Evolutionary conservation across 2,329 filamentous ascomycete genomes (phyloP), one percentile per base, ranked within the genome.

Genomic region (Colletotrichum tofieldiae): DNA sequence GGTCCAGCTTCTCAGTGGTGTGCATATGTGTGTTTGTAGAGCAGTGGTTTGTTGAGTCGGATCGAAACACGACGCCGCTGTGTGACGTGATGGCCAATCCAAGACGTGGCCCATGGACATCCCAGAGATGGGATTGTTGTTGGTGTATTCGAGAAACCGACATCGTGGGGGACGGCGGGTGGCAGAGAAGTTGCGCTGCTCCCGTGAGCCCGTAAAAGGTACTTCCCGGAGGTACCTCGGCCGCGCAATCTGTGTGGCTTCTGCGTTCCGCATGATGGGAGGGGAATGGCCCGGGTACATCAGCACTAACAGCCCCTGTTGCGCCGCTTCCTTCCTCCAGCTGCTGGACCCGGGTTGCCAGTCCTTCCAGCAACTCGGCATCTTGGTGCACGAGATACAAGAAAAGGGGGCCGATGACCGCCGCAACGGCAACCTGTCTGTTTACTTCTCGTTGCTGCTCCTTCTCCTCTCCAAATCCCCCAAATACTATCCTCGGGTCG

Each of bases 151-250:
- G 20, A 55, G 32, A n/a, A 55, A 23, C 29, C 20, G 20, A 55
- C 37, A 37, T 55, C 20, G 52, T 3, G 20, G 23, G 32, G 29
- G 18, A 55, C 4, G 1, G 16, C 12, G 2, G 51, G 51, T 5
- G 14, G 18, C 5, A 32, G 9, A 32, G 49, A 52, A 12, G 35
- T 37, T 9, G 35, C 35, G 35, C 5, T 37, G 35, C 8, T 37
- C 35, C 35, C 11, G 6, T 11, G 29, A 2, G 35, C 35, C 35
- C 35, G 8, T 9, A 37, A 37, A 37, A 12, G n/a, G 37, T 47
- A 61, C 59, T 56, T 35, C 11, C 18, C 58, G 51, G 58, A 64
- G 39, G 49, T 64, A 56, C 12, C 51, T 68, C 58, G 65, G 41
- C 18, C 23, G 35, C 26, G 29, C 12, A 2, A 37, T 37, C 8